Percentiles rank a stretch among this genome's conserved stretches.
Evolutionary conservation across 2,329 filamentous ascomycete genomes (phyloP).

Genomic region (Aspergillus melleus): DNA sequence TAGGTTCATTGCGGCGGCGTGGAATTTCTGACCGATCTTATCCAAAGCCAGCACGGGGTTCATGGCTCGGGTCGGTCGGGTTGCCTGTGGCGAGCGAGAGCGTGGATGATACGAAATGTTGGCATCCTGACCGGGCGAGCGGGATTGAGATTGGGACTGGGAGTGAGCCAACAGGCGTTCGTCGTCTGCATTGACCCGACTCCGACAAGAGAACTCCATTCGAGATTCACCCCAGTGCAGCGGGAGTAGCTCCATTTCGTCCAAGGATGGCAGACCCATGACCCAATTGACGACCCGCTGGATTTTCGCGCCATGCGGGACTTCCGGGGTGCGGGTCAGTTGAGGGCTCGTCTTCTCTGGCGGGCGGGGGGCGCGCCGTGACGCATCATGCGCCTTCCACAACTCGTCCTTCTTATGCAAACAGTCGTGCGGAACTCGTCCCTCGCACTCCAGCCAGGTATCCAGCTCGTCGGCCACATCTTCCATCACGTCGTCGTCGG

Average conservation of each 20-base stretch:
- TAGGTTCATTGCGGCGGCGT: not conserved
- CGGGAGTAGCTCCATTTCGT: not conserved
- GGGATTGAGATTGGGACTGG: conserved; percentile 8
- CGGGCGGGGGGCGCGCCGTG: no score
- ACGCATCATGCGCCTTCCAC: not conserved
- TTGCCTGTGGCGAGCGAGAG: conserved; percentile 2
- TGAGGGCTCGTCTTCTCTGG: not conserved
- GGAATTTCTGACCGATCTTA: not conserved
- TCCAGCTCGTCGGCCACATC: not conserved
- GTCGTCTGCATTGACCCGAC: not conserved
- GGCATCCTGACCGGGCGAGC: conserved; percentile 4
- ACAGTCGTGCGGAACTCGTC: not conserved
- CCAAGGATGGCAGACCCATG: conserved; percentile 3
- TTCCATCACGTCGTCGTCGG: not conserved
- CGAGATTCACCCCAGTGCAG: not conserved
- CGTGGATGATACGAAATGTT: conserved; percentile 6
- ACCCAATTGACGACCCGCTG: conserved; percentile 14
- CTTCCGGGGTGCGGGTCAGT: not conserved
- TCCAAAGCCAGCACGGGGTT: not conserved
- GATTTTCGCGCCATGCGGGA: conserved; percentile 7
- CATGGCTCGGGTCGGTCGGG: not conserved
- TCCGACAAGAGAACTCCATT: not conserved
- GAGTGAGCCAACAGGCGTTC: not conserved
- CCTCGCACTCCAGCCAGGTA: not conserved
- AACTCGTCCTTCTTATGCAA: conserved; percentile 2